Evolutionary conservation across 1,284 basidiomycete genomes (phyloP).

Genomic region (Melampsora allii-populina): DNA sequence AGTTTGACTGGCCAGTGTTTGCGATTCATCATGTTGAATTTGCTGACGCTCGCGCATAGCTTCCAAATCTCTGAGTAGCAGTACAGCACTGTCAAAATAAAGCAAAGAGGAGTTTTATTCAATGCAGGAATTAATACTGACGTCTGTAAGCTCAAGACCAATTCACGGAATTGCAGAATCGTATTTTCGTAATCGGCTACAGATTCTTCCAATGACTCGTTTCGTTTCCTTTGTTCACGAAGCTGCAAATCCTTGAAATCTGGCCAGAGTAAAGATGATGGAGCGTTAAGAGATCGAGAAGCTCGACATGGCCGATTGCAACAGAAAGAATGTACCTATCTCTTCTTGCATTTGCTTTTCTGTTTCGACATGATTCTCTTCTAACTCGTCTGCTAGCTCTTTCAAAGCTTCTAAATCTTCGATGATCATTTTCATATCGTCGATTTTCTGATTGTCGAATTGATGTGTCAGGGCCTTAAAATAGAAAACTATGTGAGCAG

Average conservation of each 20-base stretch:
- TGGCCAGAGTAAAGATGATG: constrained; percentile 50
- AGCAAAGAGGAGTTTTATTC: background rate
- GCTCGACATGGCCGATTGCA: constrained; percentile 44
- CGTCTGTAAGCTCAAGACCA: constrained; percentile 77
- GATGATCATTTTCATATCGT: constrained; percentile 90
- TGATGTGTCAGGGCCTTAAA: constrained; percentile 5
- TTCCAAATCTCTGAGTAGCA: constrained; percentile 68
- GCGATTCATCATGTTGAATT: constrained; percentile 74
- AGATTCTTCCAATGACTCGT: constrained; percentile 67
- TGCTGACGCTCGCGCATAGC: constrained; percentile 74
- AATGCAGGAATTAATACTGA: constrained; percentile 51
- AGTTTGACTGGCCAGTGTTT: constrained; percentile 69
- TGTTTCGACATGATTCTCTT: constrained; percentile 92
- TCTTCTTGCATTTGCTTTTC: constrained; percentile 90
- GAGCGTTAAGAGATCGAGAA: constrained; percentile 14
- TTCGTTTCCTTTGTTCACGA: constrained; percentile 65
- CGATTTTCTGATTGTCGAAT: constrained; percentile 68
- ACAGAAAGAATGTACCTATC: constrained; percentile 61
- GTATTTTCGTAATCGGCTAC: constrained; percentile 81
- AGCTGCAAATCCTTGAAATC: constrained; percentile 69
- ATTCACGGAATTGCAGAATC: constrained; percentile 82
- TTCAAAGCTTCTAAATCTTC: constrained; percentile 94
- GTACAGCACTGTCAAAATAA: constrained; percentile 15
- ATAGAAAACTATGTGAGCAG: background rate
- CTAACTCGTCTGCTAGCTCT: constrained; percentile 93